Evolutionary conservation across 2,329 filamentous ascomycete species (phyloP), one percentile per base, ranked within the genome.

Genomic region (Trichoderma polysporum): DNA sequence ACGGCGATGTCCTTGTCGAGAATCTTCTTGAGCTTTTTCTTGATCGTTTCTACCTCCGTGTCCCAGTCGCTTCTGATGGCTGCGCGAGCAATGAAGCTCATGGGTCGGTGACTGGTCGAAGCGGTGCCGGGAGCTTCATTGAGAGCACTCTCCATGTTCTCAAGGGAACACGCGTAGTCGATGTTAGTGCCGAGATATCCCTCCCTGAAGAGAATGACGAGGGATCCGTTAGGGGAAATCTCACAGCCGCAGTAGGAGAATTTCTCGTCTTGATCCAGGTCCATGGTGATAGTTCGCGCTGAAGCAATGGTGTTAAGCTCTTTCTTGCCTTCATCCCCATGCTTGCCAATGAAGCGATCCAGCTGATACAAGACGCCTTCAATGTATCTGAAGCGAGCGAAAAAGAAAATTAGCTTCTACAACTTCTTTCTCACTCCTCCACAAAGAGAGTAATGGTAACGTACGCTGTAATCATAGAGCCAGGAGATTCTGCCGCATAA

Each of bases 291-390:
- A 52, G 78, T 73, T 68, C 84, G 84, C 2, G 78, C 76, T 27
- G 74, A 68, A 70, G 75, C 78, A 68, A 85, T 79, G 41, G 73
- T 74, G 73, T 87, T 86, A 69, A 87, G 73, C 73, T 86, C 85
- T 6, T 73, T 69, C 62, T 79, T 75, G 57, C 77, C 78, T 1
- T 77, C 74, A 41, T 79, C 76, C 56, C 79, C 82, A 60, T 80
- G 74, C 4, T 67, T 74, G 2, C 73, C 68, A 53, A 76, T 67
- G 65, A 80, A 82, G 49, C 79, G 75, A 56, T 79, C 77, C 29
- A 86, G 70, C 63, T 78, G 76, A 39, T 73, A 77, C 68, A 80
- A 74, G 35, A 79, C 81, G n/a, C 75, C 77, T 1, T 78, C 73
- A 68, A 84, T 70, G 70, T 85, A 85, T 6, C 83, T 85, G 52